Evolutionary conservation across 2,329 filamentous ascomycete species (phyloP), one percentile per base, ranked within the genome.

Genomic region (Verticillium albo-atrum): DNA sequence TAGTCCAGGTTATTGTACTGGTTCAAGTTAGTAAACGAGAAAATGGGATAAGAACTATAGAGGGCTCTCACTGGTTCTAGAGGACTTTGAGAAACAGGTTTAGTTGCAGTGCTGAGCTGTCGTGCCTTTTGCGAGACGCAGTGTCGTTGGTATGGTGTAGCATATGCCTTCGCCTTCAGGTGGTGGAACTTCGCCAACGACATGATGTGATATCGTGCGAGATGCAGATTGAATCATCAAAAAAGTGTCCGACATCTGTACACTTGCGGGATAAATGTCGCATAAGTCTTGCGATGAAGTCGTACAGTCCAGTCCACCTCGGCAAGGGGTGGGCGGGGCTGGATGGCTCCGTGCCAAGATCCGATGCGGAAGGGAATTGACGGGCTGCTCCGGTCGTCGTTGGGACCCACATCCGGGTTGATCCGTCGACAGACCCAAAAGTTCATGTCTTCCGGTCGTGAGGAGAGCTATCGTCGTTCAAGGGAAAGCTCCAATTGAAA

Each of bases 1-100:
- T 67, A 69, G 51, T 68, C 62, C 15, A 68, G 28, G 1, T 56
- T 17, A 27, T 64, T 66, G 3, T 67, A 57, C 61, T 62, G 14
- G 5, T 14, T 5, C 17, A 26, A 6, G 25, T 25, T 4, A n/a
- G 51, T 3, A 23, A 27, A 20, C 2, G n/a, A 23, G 9, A 12
- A 25, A 9, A 2, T 27, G 7, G 6, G 1, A 4, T 37, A 6
- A 15, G 17, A n/a, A 6, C 1, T 12, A 37, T 4, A 12, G 12
- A n/a, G 14, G 3, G 7, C 4, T 42, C 54, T 42, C 47, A 62
- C 64, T 6, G 64, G 64, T 14, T 68, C 65, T 4, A 68, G 50
- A 3, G 67, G 67, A 14, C 67, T 68, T 28, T 67, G 27, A 20
- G 34, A 6, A 15, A 15, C 34, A 17, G 14, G 15, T 4, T 3